A percentile compares a stretch with the other conserved stretches of the same genome.
Conservation (phyloP, 805 yeast genomes). For the Wickerhamiella australiensis region DNA sequence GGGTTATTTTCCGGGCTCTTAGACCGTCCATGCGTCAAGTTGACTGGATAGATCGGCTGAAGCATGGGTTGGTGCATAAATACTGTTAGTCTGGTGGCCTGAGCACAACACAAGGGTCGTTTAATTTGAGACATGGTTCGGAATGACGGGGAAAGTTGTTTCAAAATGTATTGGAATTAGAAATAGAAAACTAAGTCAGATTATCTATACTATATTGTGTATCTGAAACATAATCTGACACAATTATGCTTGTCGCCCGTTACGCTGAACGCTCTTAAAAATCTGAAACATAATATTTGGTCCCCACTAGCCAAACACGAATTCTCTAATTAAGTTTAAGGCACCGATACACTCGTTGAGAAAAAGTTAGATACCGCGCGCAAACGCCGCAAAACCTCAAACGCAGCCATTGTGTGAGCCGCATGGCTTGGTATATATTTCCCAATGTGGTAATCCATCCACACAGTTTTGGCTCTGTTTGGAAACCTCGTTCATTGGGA, state of each 20-base stretch:
- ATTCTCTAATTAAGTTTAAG: neutral
- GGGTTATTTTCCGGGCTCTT: conserved; percentile 1
- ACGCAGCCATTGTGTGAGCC: neutral
- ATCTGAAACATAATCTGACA: neutral
- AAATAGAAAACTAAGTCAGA: neutral
- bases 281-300: neutral
- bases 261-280: neutral
- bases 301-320: neutral
- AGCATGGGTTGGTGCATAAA: conserved; percentile 4
- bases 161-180: neutral
- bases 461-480: neutral
- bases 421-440: neutral
- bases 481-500: neutral
- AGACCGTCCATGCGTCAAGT: conserved; percentile 5
- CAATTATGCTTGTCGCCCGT: neutral
- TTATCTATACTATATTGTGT: neutral
- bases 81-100: neutral
- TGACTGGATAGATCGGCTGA: neutral
- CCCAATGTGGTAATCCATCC: neutral
- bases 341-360: neutral
- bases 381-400: neutral
- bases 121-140: neutral
- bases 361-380: neutral
- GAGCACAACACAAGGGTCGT: conserved; percentile 1
- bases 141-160: neutral